Evolutionary conservation across 805 yeast genomes (phyloP), one percentile per base, ranked within the genome.

Genomic region (Brettanomyces custersianus): DNA sequence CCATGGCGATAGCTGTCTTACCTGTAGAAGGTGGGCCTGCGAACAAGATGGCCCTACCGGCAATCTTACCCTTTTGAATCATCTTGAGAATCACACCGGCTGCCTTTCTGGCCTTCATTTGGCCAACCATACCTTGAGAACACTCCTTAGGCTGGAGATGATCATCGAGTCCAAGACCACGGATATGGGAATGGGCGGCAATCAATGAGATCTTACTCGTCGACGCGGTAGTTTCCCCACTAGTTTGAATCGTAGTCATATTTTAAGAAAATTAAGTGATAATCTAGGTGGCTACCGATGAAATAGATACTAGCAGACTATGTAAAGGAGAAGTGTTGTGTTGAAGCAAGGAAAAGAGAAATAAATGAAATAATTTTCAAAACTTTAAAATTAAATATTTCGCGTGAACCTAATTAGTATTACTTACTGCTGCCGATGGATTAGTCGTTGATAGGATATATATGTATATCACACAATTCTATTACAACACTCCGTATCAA

Each of bases 21-120:
- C 98, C 98, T 5, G 97, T 90, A 0, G 97, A 96, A 8, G 98
- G 97, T 5, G 95, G 94, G 35, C 98, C 98, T 1, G 98, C 97
- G 37, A 92, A 69, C 41, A 92, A 62, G 35, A 92, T 77, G n/a
- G 96, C 97, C 53, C 90, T 83, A 20, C 98, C 98, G 35, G 94
- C 81, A 80, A 92, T 82, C 59, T 80, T 85, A 51, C 85, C 86
- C 22, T 84, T 79, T 61, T 87, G 88, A 63, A 92, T 86, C 62
- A 92, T 68, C 60, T 92, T 96, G 27, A 90, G 94, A 43, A 92
- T 74, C 37, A 92, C 80, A 44, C 98, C 98, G 54, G 95, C 87
- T 0, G 96, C 97, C 62, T 80, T 88, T 59, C 92, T 68, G 15
- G 92, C 92, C 38, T 66, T 69, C 22, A 64, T 59, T 56, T 81